Base-by-base conservation (phyloP, 1,284 basidiomycete genomes). In the Cryptococcus sp. region DNA sequence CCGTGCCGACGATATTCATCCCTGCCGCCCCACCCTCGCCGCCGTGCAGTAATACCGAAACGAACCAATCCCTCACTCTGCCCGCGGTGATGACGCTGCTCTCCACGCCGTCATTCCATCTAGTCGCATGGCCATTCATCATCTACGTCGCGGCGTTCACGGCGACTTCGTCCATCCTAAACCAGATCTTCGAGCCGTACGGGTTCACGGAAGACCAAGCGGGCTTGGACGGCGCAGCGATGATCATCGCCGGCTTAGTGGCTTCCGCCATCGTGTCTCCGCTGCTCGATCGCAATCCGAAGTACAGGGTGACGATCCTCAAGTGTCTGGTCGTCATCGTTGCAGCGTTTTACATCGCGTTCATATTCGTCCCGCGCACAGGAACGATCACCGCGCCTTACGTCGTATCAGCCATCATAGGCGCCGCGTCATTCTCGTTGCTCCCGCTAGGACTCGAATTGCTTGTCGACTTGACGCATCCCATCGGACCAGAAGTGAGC, bases 141-240 rank as follows among this genome's bases (percentile, higher is more conserved):
- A 51, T 56, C 35, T 56, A 56, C 49, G 54, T 56, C 16, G 54
- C 54, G 27, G 48, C 54, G 15, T 56, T 56, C 48, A 56, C 50
- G 16, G 39, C 54, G 17, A 56, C 54, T n/a, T 56, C 54, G 20
- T 56, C 54, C 10, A 22, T 56, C 10, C 49, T 56, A 5, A 56
- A 56, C 35, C 54, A 56, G 31, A 56, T 56, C 1, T 20, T 56
- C 10, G 48, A 46, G 23, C 54, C 54, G 27, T 56, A 56, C 23
- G 54, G 54, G 1, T 39, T 56, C 11, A 46, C 41, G 1, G 54
- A 56, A 46, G 54, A 56, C 50, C 54, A 56, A 56, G 54, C 54
- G 23, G 54, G 54, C n/a, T 50, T 56, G 23, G 41, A 50, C 22
- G 54, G 54, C 27, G 54, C 54, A 27, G 39, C 47, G 16, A 46